These are phyloP conservation scores for Vanilla planifolia DNA, from an alignment of 106 monocot species.

Conservation along the genomic window DNA sequence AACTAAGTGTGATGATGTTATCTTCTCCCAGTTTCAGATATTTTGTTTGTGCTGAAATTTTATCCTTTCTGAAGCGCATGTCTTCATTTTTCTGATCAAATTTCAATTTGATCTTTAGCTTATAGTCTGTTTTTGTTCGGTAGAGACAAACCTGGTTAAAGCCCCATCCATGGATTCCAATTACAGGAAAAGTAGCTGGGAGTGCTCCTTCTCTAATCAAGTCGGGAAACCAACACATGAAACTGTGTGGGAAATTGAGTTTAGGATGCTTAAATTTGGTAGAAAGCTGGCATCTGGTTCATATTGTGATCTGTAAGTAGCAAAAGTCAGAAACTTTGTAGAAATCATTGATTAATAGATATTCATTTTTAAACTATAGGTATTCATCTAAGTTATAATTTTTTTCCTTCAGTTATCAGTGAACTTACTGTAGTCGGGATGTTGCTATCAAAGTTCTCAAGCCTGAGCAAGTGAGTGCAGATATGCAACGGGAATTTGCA, in stretches of 20 bases:
- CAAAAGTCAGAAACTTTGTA: not conserved
- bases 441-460: conserved; percentile 93
- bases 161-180: conserved; percentile 34
- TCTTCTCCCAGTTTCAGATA: too few species aligned
- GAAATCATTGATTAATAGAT: not conserved
- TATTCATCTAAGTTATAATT: conserved; percentile 7
- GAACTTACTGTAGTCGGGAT: conserved; percentile 80
- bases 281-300: conserved; percentile 87
- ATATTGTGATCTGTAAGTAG: conserved; percentile 83
- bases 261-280: conserved; percentile 53
- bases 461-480: conserved; percentile 55
- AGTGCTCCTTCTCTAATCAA: conserved; percentile 23
- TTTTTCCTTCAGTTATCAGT: conserved; percentile 52
- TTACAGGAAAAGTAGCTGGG: conserved; percentile 30
- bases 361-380: too few species aligned
- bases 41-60: too few species aligned
- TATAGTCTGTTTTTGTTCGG: too few species aligned
- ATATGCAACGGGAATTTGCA: conserved; percentile 85
- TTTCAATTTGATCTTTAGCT: too few species aligned
- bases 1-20: too few species aligned
- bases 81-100: too few species aligned
- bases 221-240: conserved; percentile 80
- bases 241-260: conserved; percentile 88
- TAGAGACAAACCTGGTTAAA: conserved; percentile 48
- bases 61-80: too few species aligned